Evolutionary conservation across 768 basidiomycete genomes (phyloP), one percentile per base, ranked within the genome.

Genomic region (Fomitopsis serialis): DNA sequence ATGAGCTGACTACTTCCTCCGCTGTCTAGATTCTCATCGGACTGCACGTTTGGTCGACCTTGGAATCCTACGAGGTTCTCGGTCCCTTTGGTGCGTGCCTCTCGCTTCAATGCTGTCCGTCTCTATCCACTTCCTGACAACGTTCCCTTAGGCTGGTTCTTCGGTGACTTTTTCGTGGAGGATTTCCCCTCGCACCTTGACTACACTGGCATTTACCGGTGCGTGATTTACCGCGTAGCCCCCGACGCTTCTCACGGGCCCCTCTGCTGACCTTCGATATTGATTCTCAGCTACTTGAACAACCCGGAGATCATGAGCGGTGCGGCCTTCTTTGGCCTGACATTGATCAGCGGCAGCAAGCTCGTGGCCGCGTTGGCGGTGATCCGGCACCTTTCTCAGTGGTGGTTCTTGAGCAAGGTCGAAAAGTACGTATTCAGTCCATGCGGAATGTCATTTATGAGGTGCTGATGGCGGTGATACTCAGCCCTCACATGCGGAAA

Each of bases 191-290:
- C 88, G 0, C 82, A 90, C 55, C 74, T 98, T 9, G 92, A 95
- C 54, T 98, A 98, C 67, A 95, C 93, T 49, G 97, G 97, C 29
- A 98, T 99, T 59, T 99, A 96, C 71, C 84, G 96, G 84, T 93
- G 63, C 47, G 73, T 61, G 25, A 22, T 37, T 47, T 22, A 21
- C n/a, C 34, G 48, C 51, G 46, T 36, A 34, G 37, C 13, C 5
- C 11, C 11, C 11, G 5, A 11, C 11, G 11, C 11, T 32, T 5
- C 11, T 11, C 29, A 32, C 29, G 29, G 11, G 11, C 11, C 29
- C 32, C 11, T 22, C 36, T 11, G 10, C n/a, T 9, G 36, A 19
- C 19, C 54, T n/a, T 21, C 42, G 40, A 10, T 32, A 11, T 5
- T 11, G 11, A 32, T 32, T 42, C 45, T 22, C 48, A 91, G 90